phyloP scores from a whole-genome alignment of 2,329 filamentous ascomycete species.

The Pestalotiopsis sp. region DNA sequence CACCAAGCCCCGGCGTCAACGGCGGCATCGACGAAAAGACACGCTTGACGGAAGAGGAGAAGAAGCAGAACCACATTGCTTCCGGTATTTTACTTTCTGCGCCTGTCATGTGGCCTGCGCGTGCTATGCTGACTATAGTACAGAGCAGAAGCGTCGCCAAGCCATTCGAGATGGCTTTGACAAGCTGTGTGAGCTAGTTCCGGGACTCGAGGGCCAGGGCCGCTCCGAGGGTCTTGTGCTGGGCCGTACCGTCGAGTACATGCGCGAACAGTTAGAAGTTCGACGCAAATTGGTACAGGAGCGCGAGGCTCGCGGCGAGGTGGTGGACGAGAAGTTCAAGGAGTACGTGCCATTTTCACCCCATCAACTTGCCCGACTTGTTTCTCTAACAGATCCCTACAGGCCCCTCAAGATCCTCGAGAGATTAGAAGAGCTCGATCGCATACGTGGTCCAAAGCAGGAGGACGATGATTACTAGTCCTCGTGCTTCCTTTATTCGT shows the following conservation, averaged over 20 bases:
- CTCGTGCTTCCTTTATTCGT: constrained; percentile 39
- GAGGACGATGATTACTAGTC: constrained; percentile 9
- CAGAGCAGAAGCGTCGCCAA: constrained; percentile 64
- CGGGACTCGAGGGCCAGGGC: constrained; percentile 80
- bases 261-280: constrained; percentile 62
- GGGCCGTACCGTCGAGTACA: constrained; percentile 68
- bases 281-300: constrained; percentile 60
- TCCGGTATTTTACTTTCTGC: constrained; percentile 41
- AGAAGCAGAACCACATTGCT: constrained; percentile 59
- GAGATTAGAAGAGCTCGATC: constrained; percentile 28
- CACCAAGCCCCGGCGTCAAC: constrained; percentile 22
- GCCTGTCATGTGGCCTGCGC: neutral
- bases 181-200: constrained; percentile 77
- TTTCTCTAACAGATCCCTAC: neutral
- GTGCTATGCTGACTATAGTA: neutral
- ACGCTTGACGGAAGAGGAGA: constrained; percentile 55
- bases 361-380: neutral
- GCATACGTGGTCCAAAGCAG: constrained; percentile 15
- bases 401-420: constrained; percentile 32
- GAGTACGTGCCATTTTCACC: constrained; percentile 36
- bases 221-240: constrained; percentile 87
- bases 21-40: constrained; percentile 46
- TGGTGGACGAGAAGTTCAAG: constrained; percentile 51
- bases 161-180: constrained; percentile 87
- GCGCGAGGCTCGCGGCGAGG: constrained; percentile 57